A percentile compares a stretch with the other conserved stretches of the same genome.
These are phyloP conservation scores for Debaryomycetaceae sp. DNA, from an alignment of 1,139 yeast species.

Conservation along the genomic window DNA sequence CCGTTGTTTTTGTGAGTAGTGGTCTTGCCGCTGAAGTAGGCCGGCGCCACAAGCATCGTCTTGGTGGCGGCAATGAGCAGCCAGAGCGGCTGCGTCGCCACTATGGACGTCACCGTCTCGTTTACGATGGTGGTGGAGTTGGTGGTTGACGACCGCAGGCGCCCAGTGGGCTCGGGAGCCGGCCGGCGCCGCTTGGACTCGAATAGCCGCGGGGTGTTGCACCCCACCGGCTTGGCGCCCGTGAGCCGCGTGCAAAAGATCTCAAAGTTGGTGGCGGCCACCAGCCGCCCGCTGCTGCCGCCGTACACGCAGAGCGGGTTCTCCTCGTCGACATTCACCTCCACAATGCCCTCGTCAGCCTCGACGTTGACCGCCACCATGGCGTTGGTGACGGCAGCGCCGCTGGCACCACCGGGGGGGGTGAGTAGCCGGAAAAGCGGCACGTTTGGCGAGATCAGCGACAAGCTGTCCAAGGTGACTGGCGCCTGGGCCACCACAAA, in stretches of 20 bases:
- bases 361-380: conserved; percentile 14
- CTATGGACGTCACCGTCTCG: conserved; percentile 13
- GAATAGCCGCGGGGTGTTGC: not conserved
- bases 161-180: not conserved
- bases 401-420: conserved; percentile 10
- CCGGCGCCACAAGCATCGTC: conserved; percentile 47
- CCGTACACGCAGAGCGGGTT: too few relatives aligned
- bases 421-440: conserved; percentile 14
- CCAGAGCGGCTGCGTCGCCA: conserved; percentile 61
- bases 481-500: conserved; percentile 26
- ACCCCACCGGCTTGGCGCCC: not conserved
- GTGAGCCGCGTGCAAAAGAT: conserved; percentile 41
- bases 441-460: conserved; percentile 21
- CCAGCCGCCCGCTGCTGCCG: conserved; percentile 17
- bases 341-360: conserved; percentile 7
- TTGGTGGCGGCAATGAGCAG: conserved; percentile 58
- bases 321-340: conserved; percentile 4
- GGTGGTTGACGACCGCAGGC: conserved; percentile 4
- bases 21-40: conserved; percentile 51
- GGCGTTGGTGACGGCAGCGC: not conserved
- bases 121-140: conserved; percentile 28
- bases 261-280: conserved; percentile 54
- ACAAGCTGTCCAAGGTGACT: conserved; percentile 28
- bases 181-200: too few relatives aligned
- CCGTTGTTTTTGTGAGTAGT: conserved; percentile 24